phyloP scores from a whole-genome alignment of 2,329 filamentous ascomycete species.

The Fusarium euwallaceae region DNA sequence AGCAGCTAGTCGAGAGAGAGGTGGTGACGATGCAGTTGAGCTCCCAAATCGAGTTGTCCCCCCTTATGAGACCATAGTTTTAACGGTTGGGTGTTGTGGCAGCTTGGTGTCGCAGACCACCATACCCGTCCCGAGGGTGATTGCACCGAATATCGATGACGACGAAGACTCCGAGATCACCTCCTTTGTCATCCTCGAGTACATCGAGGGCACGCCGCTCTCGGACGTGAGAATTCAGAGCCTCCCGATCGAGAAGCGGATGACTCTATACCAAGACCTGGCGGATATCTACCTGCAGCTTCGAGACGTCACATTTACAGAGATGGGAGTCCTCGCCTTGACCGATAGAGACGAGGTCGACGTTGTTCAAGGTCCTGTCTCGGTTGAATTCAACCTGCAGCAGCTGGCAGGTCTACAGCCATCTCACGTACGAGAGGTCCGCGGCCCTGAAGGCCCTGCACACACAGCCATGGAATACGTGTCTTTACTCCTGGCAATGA shows the following conservation, averaged over 20 bases:
- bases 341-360: neutral
- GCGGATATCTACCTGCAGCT: neutral
- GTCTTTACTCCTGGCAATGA: slow-evolving; percentile 41
- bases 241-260: neutral
- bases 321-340: neutral
- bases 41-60: neutral
- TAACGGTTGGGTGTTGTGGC: neutral
- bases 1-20: slow-evolving; percentile 31
- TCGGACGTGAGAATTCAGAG: slow-evolving; percentile 21
- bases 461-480: slow-evolving; percentile 42
- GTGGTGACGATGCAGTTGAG: slow-evolving; percentile 37
- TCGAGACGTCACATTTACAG: neutral
- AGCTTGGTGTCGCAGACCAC: slow-evolving; percentile 30
- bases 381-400: slow-evolving; percentile 44
- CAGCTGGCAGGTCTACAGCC: slow-evolving; percentile 43
- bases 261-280: neutral
- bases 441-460: slow-evolving; percentile 17
- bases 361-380: slow-evolving; percentile 18
- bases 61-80: neutral
- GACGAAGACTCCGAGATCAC: slow-evolving; percentile 4
- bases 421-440: slow-evolving; percentile 25
- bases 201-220: slow-evolving; percentile 24
- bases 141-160: slow-evolving; percentile 16
- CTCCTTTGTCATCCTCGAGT: slow-evolving; percentile 40
- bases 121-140: slow-evolving; percentile 8